Conservation (phyloP, 345 rosid genomes). For the Anacardium occidentale region DNA sequence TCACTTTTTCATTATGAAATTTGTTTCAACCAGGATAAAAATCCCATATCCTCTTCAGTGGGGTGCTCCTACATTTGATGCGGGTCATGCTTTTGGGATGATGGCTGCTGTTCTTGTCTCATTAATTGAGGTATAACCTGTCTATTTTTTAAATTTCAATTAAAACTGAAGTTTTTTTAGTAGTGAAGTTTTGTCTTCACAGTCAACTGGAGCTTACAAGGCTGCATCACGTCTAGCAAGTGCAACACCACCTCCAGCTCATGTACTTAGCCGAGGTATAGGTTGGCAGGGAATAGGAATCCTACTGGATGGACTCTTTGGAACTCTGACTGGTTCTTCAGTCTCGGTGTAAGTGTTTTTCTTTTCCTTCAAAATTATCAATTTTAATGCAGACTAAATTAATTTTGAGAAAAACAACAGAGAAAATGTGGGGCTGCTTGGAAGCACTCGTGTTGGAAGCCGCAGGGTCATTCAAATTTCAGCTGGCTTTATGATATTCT, state of each 20-base stretch:
- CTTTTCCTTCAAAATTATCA: constrained; percentile 15
- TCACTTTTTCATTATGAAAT: constrained; percentile 10
- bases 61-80: constrained; percentile 99
- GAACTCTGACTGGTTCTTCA: constrained; percentile 75
- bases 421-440: constrained; percentile 92
- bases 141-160: background rate
- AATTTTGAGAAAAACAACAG: constrained; percentile 42
- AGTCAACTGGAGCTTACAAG: constrained; percentile 97
- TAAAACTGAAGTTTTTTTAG: background rate
- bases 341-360: constrained; percentile 76
- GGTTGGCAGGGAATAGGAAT: constrained; percentile 99
- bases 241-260: constrained; percentile 99
- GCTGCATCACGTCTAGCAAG: constrained; percentile 96
- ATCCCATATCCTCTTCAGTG: constrained; percentile 98
- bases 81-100: constrained; percentile 97
- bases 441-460: constrained; percentile 96
- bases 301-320: constrained; percentile 79
- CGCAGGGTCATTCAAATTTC: constrained; percentile 95
- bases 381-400: constrained; percentile 7
- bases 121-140: constrained; percentile 66
- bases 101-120: constrained; percentile 97
- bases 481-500: constrained; percentile 98
- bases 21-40: constrained; percentile 63
- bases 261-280: constrained; percentile 96
- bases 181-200: constrained; percentile 20